A percentile compares a stretch with the other conserved stretches of the same genome.
Conservation (phyloP, 257 asterid genomes). For the Schizonepeta tenuifolia region DNA sequence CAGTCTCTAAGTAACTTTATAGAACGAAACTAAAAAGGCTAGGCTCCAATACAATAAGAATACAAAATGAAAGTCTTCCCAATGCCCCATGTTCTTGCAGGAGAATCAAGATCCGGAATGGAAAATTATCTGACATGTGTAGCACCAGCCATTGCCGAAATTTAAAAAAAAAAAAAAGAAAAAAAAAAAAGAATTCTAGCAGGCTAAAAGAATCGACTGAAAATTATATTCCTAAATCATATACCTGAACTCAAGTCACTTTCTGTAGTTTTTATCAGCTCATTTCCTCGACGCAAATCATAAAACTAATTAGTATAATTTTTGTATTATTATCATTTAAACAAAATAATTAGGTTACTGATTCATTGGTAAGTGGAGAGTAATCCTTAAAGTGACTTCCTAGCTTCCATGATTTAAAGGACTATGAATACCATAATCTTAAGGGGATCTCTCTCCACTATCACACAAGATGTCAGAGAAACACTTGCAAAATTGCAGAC, state of each 20-base stretch:
- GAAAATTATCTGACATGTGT: not conserved
- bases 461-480: not conserved
- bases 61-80: slow-evolving; percentile 3
- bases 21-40: slow-evolving; percentile 3
- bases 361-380: not conserved
- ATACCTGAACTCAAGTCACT: slow-evolving; percentile 25
- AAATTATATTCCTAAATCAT: slow-evolving; percentile 20
- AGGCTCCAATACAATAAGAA: slow-evolving; percentile 6
- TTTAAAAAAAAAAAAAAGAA: no score
- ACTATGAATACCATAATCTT: not conserved
- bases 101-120: slow-evolving; percentile 11
- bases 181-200: not conserved
- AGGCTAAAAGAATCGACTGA: not conserved
- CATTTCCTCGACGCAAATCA: not conserved
- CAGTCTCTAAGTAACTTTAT: slow-evolving; percentile 3
- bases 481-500: not conserved
- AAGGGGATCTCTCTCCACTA: not conserved
- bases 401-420: slow-evolving; percentile 6
- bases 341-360: not conserved
- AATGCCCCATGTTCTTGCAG: not conserved
- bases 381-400: not conserved
- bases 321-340: not conserved
- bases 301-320: not conserved
- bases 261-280: slow-evolving; percentile 10
- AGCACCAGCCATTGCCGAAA: slow-evolving; percentile 15